phyloP scores from a whole-genome alignment of 2,329 filamentous ascomycete species.

The Epichloe scottii region DNA sequence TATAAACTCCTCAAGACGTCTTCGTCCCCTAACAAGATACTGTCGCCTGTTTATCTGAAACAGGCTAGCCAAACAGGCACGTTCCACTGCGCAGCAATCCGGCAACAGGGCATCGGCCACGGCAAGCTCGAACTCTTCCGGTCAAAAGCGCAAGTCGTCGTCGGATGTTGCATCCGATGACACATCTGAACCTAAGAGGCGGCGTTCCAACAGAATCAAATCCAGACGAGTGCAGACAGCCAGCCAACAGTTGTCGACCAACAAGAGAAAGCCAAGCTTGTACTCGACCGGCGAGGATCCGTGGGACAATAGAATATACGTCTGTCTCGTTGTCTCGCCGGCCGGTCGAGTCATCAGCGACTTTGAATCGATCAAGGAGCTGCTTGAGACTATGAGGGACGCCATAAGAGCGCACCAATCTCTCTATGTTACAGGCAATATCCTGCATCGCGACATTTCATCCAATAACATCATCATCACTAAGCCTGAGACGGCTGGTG shows the following conservation, averaged over 20 bases:
- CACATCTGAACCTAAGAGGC: slow-evolving; percentile 6
- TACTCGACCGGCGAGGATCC: slow-evolving; percentile 6
- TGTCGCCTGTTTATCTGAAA: too few species aligned
- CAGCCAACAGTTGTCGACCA: not conserved
- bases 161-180: slow-evolving; percentile 3
- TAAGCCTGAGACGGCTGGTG: slow-evolving; percentile 5
- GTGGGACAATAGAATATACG: slow-evolving; percentile 7
- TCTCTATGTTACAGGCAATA: slow-evolving; percentile 2
- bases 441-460: slow-evolving; percentile 5
- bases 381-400: slow-evolving; percentile 3
- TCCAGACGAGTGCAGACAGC: slow-evolving; percentile 7
- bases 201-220: slow-evolving; percentile 6
- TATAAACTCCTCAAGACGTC: too few species aligned
- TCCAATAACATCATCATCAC: slow-evolving; percentile 5
- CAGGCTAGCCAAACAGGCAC: too few species aligned
- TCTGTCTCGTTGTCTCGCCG: slow-evolving; percentile 7
- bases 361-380: not conserved
- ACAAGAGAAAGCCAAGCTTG: slow-evolving; percentile 5
- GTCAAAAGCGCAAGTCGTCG: slow-evolving; percentile 6
- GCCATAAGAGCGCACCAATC: slow-evolving; percentile 5
- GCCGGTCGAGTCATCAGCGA: slow-evolving; percentile 5
- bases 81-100: too few species aligned
- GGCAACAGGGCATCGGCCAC: too few species aligned
- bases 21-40: too few species aligned
- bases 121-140: not conserved